Base-by-base conservation (phyloP, 495 filamentous ascomycete species). In the Aspergillus saccharolyticus region DNA sequence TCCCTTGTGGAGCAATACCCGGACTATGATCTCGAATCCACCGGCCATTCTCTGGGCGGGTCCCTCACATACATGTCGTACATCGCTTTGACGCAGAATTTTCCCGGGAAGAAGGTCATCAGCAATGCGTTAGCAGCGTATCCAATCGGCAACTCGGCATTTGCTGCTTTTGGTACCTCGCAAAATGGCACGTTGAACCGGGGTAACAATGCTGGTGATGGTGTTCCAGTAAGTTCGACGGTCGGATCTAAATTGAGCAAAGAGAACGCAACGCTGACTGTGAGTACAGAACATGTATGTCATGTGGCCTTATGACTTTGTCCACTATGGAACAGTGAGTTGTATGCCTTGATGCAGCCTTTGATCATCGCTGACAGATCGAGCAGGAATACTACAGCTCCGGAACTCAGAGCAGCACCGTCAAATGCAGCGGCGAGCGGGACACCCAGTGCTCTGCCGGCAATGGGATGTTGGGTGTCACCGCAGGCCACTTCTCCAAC, bases 121-220 rank as follows among this genome's bases (percentile, higher is more conserved):
- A 68, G 70, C 54, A 68, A 65, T 66, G 68, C 70, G 0, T 42
- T 71, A 44, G 70, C 70, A 58, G 70, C 70, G 3, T 73, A 66
- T 20, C 70, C 70, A 7, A 73, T 73, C 53, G 70, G 70, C 2
- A 71, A 71, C 44, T 39, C 42, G n/a, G 68, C 60, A 3, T 73
- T 66, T 62, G 70, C 68, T 16, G 57, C 49, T 22, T 71, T 68
- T 59, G 70, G 61, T 6, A 21, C 53, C 3, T 59, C 61, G 18
- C 67, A 68, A 33, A 60, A 53, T 21, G 70, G 66, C 3, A 70
- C 68, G 0, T 30, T 73, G 47, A 61, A 65, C 44, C 63, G 70
- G 17, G 70, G 66, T 5, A 71, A 70, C 50, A 73, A 73, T 47
- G 44, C 43, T 24, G 53, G 12, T 33, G 68, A 73, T 45, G 70